phyloP scores from a whole-genome alignment of 2,329 filamentous ascomycete genomes.

The Escovopsis weberi region DNA sequence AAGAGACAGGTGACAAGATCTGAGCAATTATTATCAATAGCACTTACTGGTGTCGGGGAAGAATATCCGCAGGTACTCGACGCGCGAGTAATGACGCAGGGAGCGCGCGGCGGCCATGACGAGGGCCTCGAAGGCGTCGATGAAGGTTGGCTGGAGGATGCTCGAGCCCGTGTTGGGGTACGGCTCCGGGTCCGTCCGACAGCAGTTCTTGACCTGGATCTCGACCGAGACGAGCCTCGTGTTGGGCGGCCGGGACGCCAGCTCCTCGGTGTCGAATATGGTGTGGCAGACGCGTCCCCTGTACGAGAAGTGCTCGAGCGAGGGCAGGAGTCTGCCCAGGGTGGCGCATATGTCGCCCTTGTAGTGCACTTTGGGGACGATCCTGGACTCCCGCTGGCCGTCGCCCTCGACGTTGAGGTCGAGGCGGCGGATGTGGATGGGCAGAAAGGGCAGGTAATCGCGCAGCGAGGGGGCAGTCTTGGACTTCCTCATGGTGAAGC shows the following conservation, averaged over 20 bases:
- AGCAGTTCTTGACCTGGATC: slow-evolving; percentile 61
- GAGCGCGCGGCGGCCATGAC: slow-evolving; percentile 49
- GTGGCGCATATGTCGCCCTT: slow-evolving; percentile 50
- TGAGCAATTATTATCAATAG: too few relatives aligned
- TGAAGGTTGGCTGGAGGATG: slow-evolving; percentile 59
- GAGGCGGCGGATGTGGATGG: slow-evolving; percentile 45
- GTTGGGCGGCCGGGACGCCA: slow-evolving; percentile 31
- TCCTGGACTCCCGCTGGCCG: slow-evolving; percentile 48
- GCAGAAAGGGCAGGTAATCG: slow-evolving; percentile 41
- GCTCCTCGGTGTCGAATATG: slow-evolving; percentile 49
- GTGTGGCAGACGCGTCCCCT: slow-evolving; percentile 56
- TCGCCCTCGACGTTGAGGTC: slow-evolving; percentile 59
- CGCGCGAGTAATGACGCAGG: slow-evolving; percentile 40
- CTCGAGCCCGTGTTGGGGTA: slow-evolving; percentile 53
- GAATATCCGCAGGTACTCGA: slow-evolving; percentile 54
- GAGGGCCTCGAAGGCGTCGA: slow-evolving; percentile 54
- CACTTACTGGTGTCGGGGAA: slow-evolving; percentile 55
- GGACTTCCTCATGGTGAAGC: slow-evolving; percentile 56
- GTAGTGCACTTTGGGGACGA: slow-evolving; percentile 43
- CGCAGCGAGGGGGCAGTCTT: slow-evolving; percentile 61
- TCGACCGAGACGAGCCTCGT: slow-evolving; percentile 51
- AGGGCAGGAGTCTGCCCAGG: slow-evolving; percentile 44
- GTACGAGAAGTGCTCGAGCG: slow-evolving; percentile 54
- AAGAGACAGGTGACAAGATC: too few relatives aligned
- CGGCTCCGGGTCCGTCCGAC: slow-evolving; percentile 33